Conservation (phyloP, 2,329 filamentous ascomycete genomes). For the Aureobasidium subglaciale region DNA sequence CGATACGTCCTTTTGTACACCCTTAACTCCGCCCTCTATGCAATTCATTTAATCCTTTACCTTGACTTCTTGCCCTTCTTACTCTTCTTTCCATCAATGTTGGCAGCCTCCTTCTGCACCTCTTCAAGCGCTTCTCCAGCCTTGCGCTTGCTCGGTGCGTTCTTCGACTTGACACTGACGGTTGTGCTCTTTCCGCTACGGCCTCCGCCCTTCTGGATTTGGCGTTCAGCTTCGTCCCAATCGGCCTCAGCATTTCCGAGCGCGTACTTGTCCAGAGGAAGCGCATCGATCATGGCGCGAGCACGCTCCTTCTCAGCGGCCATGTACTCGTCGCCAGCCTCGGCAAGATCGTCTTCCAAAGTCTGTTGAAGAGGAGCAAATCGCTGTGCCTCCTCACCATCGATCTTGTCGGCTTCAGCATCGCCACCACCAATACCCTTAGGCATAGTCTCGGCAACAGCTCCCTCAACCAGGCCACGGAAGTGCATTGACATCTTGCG, state of each 20-base stretch:
- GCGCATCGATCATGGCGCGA: constrained; percentile 78
- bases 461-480: constrained; percentile 64
- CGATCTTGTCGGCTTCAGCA: constrained; percentile 52
- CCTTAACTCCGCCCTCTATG: constrained; percentile 8
- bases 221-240: constrained; percentile 65
- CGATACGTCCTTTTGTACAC: constrained; percentile 2
- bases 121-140: constrained; percentile 31
- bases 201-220: constrained; percentile 50
- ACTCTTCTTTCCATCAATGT: constrained; percentile 20
- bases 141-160: constrained; percentile 29
- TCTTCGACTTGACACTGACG: constrained; percentile 57
- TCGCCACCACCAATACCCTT: constrained; percentile 47
- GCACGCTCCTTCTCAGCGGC: constrained; percentile 69
- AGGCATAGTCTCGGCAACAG: constrained; percentile 45
- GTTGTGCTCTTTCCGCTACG: constrained; percentile 44
- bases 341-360: constrained; percentile 75
- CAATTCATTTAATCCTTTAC: not conserved
- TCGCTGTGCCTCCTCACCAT: constrained; percentile 42
- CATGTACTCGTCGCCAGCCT: constrained; percentile 71
- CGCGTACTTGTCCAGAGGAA: constrained; percentile 70
- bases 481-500: constrained; percentile 81
- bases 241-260: constrained; percentile 41
- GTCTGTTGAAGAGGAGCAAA: constrained; percentile 65
- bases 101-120: constrained; percentile 30
- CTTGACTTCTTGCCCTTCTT: constrained; percentile 27